Evolutionary conservation across 208 protist genomes (phyloP), one percentile per base, ranked within the genome.

Genomic region (Trypanosoma vivax): DNA sequence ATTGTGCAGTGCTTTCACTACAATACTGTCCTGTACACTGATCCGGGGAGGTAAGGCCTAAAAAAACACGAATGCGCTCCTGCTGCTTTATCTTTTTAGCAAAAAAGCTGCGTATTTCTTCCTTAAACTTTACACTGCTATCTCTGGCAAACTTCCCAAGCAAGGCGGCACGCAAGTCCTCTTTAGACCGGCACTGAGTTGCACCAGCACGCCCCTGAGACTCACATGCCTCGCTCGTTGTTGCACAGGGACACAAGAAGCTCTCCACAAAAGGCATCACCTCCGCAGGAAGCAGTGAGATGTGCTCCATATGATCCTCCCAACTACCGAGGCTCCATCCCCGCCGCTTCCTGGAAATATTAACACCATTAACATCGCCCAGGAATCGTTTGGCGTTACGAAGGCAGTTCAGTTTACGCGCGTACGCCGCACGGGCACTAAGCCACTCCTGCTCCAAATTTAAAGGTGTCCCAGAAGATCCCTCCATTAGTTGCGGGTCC

Each of bases 401-500:
- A 19, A 23, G 10, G 18, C 5, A 18, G 6, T 60, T 53, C 10
- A 35, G n/a, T 14, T n/a, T 34, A 16, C 79, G 71, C 9, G 82
- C 76, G 65, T 85, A 85, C 47, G 58, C 55, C 13, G 86, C 81
- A 4, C 71, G 63, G 7, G 37, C 73, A 33, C 70, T 67, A 29
- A 91, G 66, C 84, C 88, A 92, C 61, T 92, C 83, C 60, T 86
- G 82, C 7, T 85, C 70, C 30, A 94, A 55, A 60, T 94, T 92
- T 19, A 94, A 60, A 39, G 83, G 78, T 1, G 74, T 72, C 10
- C 79, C 81, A 43, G 68, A 56, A n/a, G 49, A n/a, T n/a, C 88
- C 88, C 48, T 99, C 97, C 89, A 99, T 98, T 31, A 81, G 52
- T 47, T 89, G 81, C 21, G 98, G 98, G 73, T 99, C 98, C 18